Conservation (phyloP, 2,329 filamentous ascomycete species). For the Boeremia exigua region DNA sequence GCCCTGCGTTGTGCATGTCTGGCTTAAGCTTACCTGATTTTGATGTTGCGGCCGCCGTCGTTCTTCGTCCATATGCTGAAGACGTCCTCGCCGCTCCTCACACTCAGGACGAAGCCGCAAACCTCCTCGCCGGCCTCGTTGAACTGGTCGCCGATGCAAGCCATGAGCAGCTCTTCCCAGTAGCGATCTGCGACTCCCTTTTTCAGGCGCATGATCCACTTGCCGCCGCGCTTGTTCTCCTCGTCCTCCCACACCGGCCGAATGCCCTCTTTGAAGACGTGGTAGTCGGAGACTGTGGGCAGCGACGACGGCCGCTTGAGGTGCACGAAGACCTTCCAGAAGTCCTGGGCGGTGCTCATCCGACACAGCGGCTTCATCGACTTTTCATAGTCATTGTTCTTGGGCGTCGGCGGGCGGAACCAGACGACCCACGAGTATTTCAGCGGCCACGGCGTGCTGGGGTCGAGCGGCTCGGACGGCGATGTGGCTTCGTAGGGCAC, state of each 20-base stretch:
- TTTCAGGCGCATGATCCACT: conserved; percentile 96
- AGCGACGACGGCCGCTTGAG: conserved; percentile 87
- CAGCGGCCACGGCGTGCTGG: conserved; percentile 59
- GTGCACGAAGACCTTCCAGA: conserved; percentile 88
- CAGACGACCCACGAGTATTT: conserved; percentile 94
- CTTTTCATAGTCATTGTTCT: conserved; percentile 98
- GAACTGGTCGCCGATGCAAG: conserved; percentile 93
- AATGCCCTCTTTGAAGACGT: conserved; percentile 96
- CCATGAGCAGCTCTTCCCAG: conserved; percentile 93
- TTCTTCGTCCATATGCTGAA: conserved; percentile 97
- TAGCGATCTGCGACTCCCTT: conserved; percentile 96
- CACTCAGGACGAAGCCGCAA: conserved; percentile 91
- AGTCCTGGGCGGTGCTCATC: conserved; percentile 84
- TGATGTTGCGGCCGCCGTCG: conserved; percentile 90
- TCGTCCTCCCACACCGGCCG: conserved; percentile 98
- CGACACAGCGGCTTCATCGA: conserved; percentile 86
- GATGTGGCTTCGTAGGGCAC: conserved; percentile 46
- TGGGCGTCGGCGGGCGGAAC: conserved; percentile 95
- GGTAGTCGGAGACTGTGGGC: conserved; percentile 94
- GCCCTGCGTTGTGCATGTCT: not conserved
- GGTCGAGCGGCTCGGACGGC: conserved; percentile 48
- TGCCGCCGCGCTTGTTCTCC: conserved; percentile 93
- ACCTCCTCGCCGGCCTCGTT: conserved; percentile 91
- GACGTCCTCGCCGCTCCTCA: conserved; percentile 94
- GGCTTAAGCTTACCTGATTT: conserved; percentile 75